Percentiles rank a stretch among this genome's conserved stretches.
Evolutionary conservation across 768 basidiomycete genomes (phyloP).

Genomic region (Boletus reticuloceps): DNA sequence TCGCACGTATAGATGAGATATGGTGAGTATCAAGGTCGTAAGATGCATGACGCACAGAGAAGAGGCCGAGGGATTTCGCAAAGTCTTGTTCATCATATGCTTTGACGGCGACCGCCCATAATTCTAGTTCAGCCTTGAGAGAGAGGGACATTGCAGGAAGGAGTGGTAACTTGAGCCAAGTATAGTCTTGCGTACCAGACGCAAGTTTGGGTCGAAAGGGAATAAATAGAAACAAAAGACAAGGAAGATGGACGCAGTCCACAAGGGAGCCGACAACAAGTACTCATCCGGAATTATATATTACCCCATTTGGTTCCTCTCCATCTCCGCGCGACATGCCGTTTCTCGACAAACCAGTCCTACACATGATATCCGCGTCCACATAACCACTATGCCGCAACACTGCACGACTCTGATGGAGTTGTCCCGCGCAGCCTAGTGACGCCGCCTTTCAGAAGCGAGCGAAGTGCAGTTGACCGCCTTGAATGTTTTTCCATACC

Average conservation of each 20-base stretch:
- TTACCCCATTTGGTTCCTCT: too few species aligned
- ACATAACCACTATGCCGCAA: too few species aligned
- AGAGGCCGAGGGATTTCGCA: slow-evolving; percentile 68
- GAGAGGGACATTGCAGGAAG: slow-evolving; percentile 35
- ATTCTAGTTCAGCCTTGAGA: slow-evolving; percentile 76
- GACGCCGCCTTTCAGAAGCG: too few species aligned
- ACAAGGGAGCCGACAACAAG: background rate
- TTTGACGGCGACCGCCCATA: slow-evolving; percentile 83
- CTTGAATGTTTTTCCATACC: too few species aligned
- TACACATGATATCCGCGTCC: too few species aligned
- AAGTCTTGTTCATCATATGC: slow-evolving; percentile 88
- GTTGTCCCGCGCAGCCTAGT: too few species aligned
- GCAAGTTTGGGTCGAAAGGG: slow-evolving; percentile 11
- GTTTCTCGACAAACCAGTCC: too few species aligned
- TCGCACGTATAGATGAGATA: background rate
- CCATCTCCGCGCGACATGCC: too few species aligned
- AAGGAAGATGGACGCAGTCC: slow-evolving; percentile 22
- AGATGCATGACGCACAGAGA: slow-evolving; percentile 50
- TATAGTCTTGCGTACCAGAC: slow-evolving; percentile 24
- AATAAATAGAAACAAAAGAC: background rate
- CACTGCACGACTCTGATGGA: too few species aligned
- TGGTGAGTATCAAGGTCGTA: background rate
- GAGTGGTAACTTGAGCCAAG: background rate
- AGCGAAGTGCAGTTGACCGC: too few species aligned
- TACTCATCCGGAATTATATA: too few species aligned